Conservation (phyloP, 2,329 filamentous ascomycete species). For the Didymellaceae sp. region DNA sequence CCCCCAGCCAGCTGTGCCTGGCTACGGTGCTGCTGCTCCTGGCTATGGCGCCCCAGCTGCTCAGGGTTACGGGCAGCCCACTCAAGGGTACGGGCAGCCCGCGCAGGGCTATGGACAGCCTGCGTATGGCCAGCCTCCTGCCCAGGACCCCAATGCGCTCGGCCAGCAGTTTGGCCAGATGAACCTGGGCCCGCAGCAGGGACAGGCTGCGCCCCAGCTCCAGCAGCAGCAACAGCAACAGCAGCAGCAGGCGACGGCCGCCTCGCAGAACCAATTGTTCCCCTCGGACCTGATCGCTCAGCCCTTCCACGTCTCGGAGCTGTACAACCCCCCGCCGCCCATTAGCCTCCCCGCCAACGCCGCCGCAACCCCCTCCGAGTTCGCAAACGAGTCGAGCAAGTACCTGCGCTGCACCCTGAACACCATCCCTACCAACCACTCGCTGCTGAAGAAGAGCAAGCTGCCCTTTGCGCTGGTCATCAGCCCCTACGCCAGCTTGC, state of each 20-base stretch:
- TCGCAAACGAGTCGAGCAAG: slow-evolving; percentile 90
- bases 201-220: slow-evolving; percentile 38
- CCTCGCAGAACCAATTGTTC: slow-evolving; percentile 78
- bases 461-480: slow-evolving; percentile 95
- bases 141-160: slow-evolving; percentile 66
- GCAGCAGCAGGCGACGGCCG: slow-evolving; percentile 41
- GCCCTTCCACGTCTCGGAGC: slow-evolving; percentile 90
- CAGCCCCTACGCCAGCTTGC: slow-evolving; percentile 90
- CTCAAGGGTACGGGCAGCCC: slow-evolving; percentile 37
- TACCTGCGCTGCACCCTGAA: slow-evolving; percentile 96
- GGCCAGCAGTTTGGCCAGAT: slow-evolving; percentile 85
- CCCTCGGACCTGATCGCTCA: slow-evolving; percentile 90
- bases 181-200: slow-evolving; percentile 65
- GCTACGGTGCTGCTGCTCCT: slow-evolving; percentile 44
- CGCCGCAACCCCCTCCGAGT: slow-evolving; percentile 87
- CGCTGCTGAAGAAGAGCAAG: slow-evolving; percentile 91
- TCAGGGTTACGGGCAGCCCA: slow-evolving; percentile 44
- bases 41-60: slow-evolving; percentile 14
- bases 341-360: slow-evolving; percentile 93
- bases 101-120: slow-evolving; percentile 31
- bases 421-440: slow-evolving; percentile 89
- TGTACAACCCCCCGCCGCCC: slow-evolving; percentile 88
- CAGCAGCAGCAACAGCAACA: slow-evolving; percentile 25
- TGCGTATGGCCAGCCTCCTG: slow-evolving; percentile 50
- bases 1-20: slow-evolving; percentile 20